Conservation (phyloP, 2,329 filamentous ascomycete species). For the Aspergillus ochraceus region DNA sequence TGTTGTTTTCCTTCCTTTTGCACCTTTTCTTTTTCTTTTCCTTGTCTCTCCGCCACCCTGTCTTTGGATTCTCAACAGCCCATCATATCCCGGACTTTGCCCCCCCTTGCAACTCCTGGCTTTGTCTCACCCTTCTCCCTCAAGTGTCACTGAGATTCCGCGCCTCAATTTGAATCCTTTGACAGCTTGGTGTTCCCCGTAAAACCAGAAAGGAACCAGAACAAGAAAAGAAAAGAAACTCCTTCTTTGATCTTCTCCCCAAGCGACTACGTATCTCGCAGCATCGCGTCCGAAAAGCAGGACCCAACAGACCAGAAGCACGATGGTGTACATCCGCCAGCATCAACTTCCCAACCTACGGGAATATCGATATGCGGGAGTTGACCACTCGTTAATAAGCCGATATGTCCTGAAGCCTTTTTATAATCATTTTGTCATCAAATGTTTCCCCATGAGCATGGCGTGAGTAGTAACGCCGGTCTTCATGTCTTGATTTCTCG, state of each 20-base stretch:
- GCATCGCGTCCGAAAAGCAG: neutral
- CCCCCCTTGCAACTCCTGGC: neutral
- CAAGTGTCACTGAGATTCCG: neutral
- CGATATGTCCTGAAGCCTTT: conserved; percentile 97
- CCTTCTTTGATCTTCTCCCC: neutral
- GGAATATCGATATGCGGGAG: conserved; percentile 91
- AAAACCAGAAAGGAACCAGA: neutral
- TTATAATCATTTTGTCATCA: conserved; percentile 92
- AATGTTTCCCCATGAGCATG: conserved; percentile 94
- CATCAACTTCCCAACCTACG: conserved; percentile 83
- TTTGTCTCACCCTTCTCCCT: neutral
- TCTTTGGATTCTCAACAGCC: conserved; percentile 1
- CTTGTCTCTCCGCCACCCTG: neutral
- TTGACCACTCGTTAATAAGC: conserved; percentile 87
- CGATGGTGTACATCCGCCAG: conserved; percentile 94
- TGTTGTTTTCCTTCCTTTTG: conserved; percentile 12
- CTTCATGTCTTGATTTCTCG: conserved; percentile 6
- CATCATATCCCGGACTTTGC: neutral
- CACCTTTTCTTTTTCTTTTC: conserved; percentile 4
- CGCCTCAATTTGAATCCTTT: neutral
- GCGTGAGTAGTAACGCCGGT: conserved; percentile 55
- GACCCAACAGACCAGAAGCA: conserved; percentile 20
- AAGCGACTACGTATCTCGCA: neutral
- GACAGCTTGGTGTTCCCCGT: neutral
- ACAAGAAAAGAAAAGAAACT: neutral